These are phyloP conservation scores for Dryadomyces quercivorus DNA, from an alignment of 2,329 filamentous ascomycete species.

Conservation along the genomic window DNA sequence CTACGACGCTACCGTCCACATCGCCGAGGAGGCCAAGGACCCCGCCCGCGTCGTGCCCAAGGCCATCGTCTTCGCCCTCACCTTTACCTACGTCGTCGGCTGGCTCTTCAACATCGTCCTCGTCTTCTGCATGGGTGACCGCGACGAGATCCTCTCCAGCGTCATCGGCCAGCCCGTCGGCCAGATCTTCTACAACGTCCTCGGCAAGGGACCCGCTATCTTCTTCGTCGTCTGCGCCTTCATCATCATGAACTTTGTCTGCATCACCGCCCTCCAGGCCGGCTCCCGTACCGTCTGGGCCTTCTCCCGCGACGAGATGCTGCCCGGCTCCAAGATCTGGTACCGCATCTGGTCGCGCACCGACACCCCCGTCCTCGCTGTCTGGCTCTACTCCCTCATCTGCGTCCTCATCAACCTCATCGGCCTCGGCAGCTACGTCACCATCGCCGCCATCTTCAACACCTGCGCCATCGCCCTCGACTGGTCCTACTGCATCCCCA, in stretches of 20 bases:
- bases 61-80: slow-evolving; percentile 42
- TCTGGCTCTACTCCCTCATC: slow-evolving; percentile 42
- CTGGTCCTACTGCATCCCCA: slow-evolving; percentile 44
- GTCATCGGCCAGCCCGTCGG: slow-evolving; percentile 38
- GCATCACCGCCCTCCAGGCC: slow-evolving; percentile 43
- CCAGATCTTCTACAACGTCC: slow-evolving; percentile 45
- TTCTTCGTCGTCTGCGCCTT: slow-evolving; percentile 44
- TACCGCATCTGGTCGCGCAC: slow-evolving; percentile 35
- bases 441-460: slow-evolving; percentile 41
- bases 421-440: slow-evolving; percentile 40
- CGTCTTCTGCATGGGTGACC: slow-evolving; percentile 43
- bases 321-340: slow-evolving; percentile 35
- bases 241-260: slow-evolving; percentile 45
- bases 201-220: slow-evolving; percentile 39
- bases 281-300: slow-evolving; percentile 41
- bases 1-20: slow-evolving; percentile 22
- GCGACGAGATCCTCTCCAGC: slow-evolving; percentile 28
- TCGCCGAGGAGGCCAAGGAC: slow-evolving; percentile 33
- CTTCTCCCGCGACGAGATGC: slow-evolving; percentile 38
- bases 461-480: slow-evolving; percentile 41
- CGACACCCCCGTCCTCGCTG: slow-evolving; percentile 37
- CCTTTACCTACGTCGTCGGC: slow-evolving; percentile 41
- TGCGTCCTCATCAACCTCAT: slow-evolving; percentile 48
- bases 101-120: slow-evolving; percentile 47
- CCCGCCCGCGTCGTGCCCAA: slow-evolving; percentile 27